Evolutionary conservation across 2,329 filamentous ascomycete genomes (phyloP).

Genomic region (Phialocephala subalpina): DNA sequence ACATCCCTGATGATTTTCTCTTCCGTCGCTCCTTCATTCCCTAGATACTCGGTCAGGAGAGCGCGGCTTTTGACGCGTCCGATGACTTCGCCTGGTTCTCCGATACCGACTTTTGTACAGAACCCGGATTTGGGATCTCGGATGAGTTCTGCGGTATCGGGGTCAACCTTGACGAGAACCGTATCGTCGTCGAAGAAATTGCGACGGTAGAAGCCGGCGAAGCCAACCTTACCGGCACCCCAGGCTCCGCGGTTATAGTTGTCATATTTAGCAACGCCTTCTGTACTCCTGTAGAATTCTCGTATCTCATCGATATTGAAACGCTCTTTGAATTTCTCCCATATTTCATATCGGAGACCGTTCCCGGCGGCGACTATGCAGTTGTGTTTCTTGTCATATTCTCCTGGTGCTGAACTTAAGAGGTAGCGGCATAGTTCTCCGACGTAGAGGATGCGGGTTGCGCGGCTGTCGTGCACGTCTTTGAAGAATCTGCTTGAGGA

Average conservation of each 20-base stretch:
- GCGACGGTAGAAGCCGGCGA: slow-evolving; percentile 50
- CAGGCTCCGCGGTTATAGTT: slow-evolving; percentile 51
- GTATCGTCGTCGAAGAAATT: slow-evolving; percentile 49
- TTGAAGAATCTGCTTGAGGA: slow-evolving; percentile 54
- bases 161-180: slow-evolving; percentile 50
- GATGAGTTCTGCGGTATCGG: slow-evolving; percentile 47
- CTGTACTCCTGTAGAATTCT: slow-evolving; percentile 57
- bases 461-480: slow-evolving; percentile 51
- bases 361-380: slow-evolving; percentile 56
- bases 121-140: slow-evolving; percentile 54
- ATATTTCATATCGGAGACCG: slow-evolving; percentile 55
- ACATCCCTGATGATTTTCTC: slow-evolving; percentile 51
- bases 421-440: slow-evolving; percentile 59
- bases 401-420: slow-evolving; percentile 51
- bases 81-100: slow-evolving; percentile 54
- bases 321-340: slow-evolving; percentile 53
- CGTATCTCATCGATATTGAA: slow-evolving; percentile 54
- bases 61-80: slow-evolving; percentile 50
- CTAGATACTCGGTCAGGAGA: slow-evolving; percentile 50
- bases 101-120: slow-evolving; percentile 47
- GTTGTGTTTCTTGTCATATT: slow-evolving; percentile 53
- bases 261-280: slow-evolving; percentile 54
- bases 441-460: slow-evolving; percentile 54
- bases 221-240: slow-evolving; percentile 53
- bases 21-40: slow-evolving; percentile 51